These are phyloP conservation scores for Aulographum hederae DNA, from an alignment of 2,329 filamentous ascomycete genomes.

Conservation along the genomic window DNA sequence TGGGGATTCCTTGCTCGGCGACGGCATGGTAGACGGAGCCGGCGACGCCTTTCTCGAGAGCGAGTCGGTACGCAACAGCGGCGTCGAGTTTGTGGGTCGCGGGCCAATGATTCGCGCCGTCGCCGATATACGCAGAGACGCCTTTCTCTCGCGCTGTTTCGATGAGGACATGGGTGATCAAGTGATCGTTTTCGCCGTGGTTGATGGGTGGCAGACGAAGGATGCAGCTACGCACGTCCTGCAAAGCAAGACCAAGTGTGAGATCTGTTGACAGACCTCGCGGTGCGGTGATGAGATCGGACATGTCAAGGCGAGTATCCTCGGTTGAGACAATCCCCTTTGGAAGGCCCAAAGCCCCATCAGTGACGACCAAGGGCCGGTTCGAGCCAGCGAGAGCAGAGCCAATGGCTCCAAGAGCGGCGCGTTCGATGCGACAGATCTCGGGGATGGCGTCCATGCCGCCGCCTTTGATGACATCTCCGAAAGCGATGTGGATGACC, in stretches of 20 bases:
- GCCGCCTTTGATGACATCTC: constrained; percentile 8
- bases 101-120: constrained; percentile 18
- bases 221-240: constrained; percentile 15
- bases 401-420: constrained; percentile 19
- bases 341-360: constrained; percentile 15
- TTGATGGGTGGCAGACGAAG: constrained; percentile 21
- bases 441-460: too few relatives aligned
- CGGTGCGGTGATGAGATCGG: constrained; percentile 1
- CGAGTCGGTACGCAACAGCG: constrained; percentile 18
- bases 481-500: constrained; percentile 24
- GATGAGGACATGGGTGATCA: constrained; percentile 14
- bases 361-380: constrained; percentile 18
- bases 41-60: constrained; percentile 17
- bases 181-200: constrained; percentile 17
- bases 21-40: constrained; percentile 20
- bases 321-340: too few relatives aligned
- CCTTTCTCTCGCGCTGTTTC: constrained; percentile 13
- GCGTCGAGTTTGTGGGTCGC: constrained; percentile 21
- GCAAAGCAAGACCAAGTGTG: constrained; percentile 9
- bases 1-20: constrained; percentile 15
- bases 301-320: not conserved
- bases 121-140: constrained; percentile 16
- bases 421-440: too few relatives aligned
- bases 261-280: constrained; percentile 11
- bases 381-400: constrained; percentile 14